Conservation (phyloP, 352 stramenopile species). For the Thalassiosira mediterranea region DNA sequence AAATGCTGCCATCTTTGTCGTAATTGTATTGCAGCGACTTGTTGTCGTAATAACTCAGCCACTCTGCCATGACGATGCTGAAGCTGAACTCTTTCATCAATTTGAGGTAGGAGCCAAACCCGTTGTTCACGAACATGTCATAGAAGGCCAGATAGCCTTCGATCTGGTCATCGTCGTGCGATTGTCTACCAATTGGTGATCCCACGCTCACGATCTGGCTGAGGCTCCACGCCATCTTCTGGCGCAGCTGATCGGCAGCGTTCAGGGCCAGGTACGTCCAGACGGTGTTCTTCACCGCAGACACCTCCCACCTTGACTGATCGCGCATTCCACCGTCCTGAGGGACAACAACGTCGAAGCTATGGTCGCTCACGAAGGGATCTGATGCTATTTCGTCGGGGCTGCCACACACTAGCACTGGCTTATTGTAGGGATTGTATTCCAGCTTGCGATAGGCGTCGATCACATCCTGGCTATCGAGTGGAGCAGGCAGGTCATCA, state of each 20-base stretch:
- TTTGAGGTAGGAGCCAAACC: constrained; percentile 73
- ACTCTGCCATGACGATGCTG: constrained; percentile 65
- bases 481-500: background rate
- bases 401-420: constrained; percentile 45
- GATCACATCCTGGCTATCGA: background rate
- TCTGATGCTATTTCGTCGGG: constrained; percentile 42
- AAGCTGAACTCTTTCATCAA: constrained; percentile 67
- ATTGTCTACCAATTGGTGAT: constrained; percentile 1
- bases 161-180: background rate
- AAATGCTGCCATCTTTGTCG: background rate
- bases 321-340: background rate
- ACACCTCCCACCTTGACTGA: background rate
- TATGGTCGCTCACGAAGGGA: constrained; percentile 6
- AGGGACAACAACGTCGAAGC: constrained; percentile 17
- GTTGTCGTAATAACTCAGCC: constrained; percentile 49
- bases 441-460: constrained; percentile 13
- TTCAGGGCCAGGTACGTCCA: constrained; percentile 33
- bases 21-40: constrained; percentile 28
- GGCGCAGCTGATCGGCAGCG: constrained; percentile 50
- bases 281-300: constrained; percentile 11
- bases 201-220: constrained; percentile 38
- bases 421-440: constrained; percentile 15
- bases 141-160: constrained; percentile 52
- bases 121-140: constrained; percentile 69
- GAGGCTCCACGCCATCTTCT: constrained; percentile 46